Conservation (phyloP, 495 filamentous ascomycete genomes). For the Massariosphaeria phaeospora region DNA sequence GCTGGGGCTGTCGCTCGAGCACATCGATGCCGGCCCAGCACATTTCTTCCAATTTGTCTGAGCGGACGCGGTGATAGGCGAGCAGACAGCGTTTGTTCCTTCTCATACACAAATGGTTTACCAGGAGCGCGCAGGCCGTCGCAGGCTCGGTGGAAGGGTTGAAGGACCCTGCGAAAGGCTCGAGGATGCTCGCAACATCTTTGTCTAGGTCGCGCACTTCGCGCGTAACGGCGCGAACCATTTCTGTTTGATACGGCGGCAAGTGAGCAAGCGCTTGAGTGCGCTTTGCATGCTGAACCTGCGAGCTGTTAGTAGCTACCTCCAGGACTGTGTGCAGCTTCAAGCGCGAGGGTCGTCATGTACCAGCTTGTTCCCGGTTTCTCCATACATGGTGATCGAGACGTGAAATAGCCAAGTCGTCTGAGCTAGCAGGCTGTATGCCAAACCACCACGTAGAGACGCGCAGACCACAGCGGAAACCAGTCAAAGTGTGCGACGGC, state of each 20-base stretch:
- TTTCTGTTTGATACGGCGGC: constrained; percentile 88
- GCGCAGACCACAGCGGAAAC: too few relatives aligned
- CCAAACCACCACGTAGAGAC: too few relatives aligned
- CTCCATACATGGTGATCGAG: constrained; percentile 69
- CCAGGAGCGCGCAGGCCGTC: constrained; percentile 79
- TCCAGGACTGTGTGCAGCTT: background rate
- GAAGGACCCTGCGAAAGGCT: constrained; percentile 77
- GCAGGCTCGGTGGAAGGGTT: constrained; percentile 79
- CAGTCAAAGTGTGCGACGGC: too few relatives aligned
- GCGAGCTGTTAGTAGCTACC: constrained; percentile 4
- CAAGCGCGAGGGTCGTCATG: background rate
- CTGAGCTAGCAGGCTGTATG: too few relatives aligned
- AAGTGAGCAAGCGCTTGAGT: constrained; percentile 83
- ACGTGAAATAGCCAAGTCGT: background rate
- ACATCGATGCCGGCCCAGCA: constrained; percentile 89
- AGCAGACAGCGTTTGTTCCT: constrained; percentile 94
- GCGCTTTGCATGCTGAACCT: constrained; percentile 97
- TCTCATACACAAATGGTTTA: constrained; percentile 91
- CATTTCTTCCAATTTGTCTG: constrained; percentile 88
- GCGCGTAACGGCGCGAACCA: constrained; percentile 78
- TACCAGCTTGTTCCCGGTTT: constrained; percentile 72
- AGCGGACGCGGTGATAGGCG: constrained; percentile 84
- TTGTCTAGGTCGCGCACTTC: constrained; percentile 94
- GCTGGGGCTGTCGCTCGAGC: constrained; percentile 52
- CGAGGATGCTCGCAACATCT: constrained; percentile 73